Conservation (phyloP, 176 grass and related monocot species). For the Rhynchospora pubera region DNA sequence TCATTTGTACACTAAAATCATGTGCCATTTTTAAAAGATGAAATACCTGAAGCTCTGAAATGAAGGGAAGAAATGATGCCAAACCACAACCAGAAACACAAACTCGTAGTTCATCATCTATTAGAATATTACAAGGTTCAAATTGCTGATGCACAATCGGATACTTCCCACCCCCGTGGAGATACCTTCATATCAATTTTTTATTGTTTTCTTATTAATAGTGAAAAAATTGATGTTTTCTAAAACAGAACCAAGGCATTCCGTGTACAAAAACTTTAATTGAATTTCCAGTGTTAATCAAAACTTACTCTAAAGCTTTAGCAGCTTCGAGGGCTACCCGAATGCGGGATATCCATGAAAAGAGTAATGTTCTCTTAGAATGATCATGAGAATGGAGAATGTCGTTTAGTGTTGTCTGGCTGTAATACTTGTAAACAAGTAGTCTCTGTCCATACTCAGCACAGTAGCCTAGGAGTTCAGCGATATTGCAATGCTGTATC, state of each 20-base stretch:
- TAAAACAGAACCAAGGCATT: not conserved
- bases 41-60: conserved; percentile 27
- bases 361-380: conserved; percentile 15
- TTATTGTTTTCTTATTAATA: not conserved
- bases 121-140: conserved; percentile 33
- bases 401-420: conserved; percentile 65
- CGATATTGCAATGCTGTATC: conserved; percentile 60
- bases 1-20: not conserved
- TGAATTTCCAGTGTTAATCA: conserved; percentile 21
- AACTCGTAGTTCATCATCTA: conserved; percentile 29
- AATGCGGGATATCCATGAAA: conserved; percentile 66
- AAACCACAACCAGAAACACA: conserved; percentile 30
- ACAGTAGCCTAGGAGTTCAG: conserved; percentile 84
- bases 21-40: not conserved
- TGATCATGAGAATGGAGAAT: conserved; percentile 45
- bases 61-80: not conserved
- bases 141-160: conserved; percentile 36
- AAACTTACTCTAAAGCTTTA: conserved; percentile 78
- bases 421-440: conserved; percentile 83
- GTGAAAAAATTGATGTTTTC: not conserved
- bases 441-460: conserved; percentile 63
- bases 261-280: conserved; percentile 2
- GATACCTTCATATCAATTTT: conserved; percentile 30
- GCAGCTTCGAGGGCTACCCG: conserved; percentile 53
- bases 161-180: conserved; percentile 23